Base-by-base conservation (phyloP, 1,139 yeast genomes). In the Entelexis paramagnoliae region DNA sequence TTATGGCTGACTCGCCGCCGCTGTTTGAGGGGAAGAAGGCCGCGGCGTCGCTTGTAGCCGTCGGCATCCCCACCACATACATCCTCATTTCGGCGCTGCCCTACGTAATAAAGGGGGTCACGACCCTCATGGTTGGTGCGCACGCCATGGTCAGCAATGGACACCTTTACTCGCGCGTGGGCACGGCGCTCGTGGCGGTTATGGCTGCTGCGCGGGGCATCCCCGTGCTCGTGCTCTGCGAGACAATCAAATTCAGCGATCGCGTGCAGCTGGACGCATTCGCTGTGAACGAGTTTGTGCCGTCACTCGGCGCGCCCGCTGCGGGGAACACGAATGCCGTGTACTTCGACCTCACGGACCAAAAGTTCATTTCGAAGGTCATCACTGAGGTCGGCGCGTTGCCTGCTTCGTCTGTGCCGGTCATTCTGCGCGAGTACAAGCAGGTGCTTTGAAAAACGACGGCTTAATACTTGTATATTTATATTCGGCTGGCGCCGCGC, bases 91-190 rank as follows among this genome's bases (percentile, higher is more conserved):
- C 82, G 51, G 83, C 95, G 10, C 73, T 93, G 48, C 79, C 91
- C 5, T 79, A 93, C 13, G 82, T 88, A 11, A 75, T 89, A 58
- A 79, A 81, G 58, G 87, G 84, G 59, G 93, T 91, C 28, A 93
- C 91, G 61, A 83, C 85, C 59, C 95, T 91, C 6, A 83, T 93
- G 66, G 72, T 93, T 41, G 98, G 98, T 11, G 98, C 98, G 0
- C 97, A 91, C 65, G 94, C 97, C 35, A 89, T 93, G 86, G 74
- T 91, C 54, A 87, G 96, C 14, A 93, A 93, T 64, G 98, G 98
- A 1, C 79, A 89, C 65, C 74, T 93, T 54, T 88, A 86, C 65
- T 84, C 96, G 1, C 77, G 99, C 57, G 96, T 88, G 17, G 99
- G 99, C 17, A 83, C 96, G 16, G 96, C 96, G 1, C 73, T 89